Evolutionary conservation across 2,329 filamentous ascomycete genomes (phyloP).

Genomic region (Monilinia fructigena): DNA sequence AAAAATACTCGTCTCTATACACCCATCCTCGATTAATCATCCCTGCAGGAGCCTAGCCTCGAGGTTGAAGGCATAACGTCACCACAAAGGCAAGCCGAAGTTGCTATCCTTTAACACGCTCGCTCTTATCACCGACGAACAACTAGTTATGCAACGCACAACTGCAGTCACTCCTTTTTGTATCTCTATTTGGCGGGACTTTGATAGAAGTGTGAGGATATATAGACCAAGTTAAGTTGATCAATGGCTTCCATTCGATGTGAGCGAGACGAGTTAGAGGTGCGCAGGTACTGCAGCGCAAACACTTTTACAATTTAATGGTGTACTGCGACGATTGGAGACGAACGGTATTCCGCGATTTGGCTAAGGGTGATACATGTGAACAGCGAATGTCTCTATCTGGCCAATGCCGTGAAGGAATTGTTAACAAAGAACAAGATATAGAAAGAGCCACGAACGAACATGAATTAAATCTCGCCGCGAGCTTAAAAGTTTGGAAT

Average conservation of each 20-base stretch:
- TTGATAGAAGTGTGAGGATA: not conserved
- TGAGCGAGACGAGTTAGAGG: not conserved
- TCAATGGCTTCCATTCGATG: slow-evolving; percentile 17
- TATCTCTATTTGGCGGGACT: slow-evolving; percentile 18
- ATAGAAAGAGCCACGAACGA: not conserved
- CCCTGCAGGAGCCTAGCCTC: not conserved
- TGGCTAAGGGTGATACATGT: slow-evolving; percentile 6
- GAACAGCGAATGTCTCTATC: not conserved
- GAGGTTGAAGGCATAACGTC: not conserved
- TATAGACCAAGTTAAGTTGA: slow-evolving; percentile 3
- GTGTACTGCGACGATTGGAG: slow-evolving; percentile 4
- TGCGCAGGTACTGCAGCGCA: not conserved
- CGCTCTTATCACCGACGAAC: not conserved
- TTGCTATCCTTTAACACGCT: not conserved
- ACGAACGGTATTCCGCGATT: not conserved
- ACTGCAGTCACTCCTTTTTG: slow-evolving; percentile 23
- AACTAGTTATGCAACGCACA: slow-evolving; percentile 15
- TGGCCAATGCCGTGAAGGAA: not conserved
- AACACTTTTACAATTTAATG: slow-evolving; percentile 11
- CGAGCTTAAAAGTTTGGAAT: not conserved
- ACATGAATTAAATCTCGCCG: not conserved
- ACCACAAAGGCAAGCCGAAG: not conserved
- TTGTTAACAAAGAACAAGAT: not conserved
- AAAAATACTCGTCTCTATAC: not conserved
- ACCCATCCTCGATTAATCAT: slow-evolving; percentile 19